phyloP scores from a whole-genome alignment of 495 filamentous ascomycete species.

The Penicillium herquei region DNA sequence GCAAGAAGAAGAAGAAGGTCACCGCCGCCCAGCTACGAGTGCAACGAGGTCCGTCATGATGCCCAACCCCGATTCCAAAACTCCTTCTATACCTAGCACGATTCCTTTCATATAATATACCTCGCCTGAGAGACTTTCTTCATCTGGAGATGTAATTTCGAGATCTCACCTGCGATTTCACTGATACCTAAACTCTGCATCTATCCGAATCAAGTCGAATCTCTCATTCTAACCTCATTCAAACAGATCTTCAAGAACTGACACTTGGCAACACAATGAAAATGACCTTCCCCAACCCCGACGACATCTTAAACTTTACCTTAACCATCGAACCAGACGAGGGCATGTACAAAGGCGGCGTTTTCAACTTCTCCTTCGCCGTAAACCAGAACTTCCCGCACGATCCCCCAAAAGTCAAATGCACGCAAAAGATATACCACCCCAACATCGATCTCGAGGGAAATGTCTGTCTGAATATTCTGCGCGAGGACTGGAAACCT shows the following conservation, averaged over 20 bases:
- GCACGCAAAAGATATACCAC: slow-evolving; percentile 97
- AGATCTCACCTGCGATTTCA: background rate
- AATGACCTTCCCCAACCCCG: slow-evolving; percentile 87
- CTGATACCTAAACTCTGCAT: background rate
- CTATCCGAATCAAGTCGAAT: background rate
- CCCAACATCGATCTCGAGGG: slow-evolving; percentile 98
- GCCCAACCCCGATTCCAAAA: background rate
- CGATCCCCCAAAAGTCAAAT: slow-evolving; percentile 97
- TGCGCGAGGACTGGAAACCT: slow-evolving; percentile 98
- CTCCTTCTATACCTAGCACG: background rate
- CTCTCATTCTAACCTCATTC: background rate
- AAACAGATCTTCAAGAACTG: slow-evolving; percentile 84
- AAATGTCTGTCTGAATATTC: slow-evolving; percentile 95
- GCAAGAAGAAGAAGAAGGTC: slow-evolving; percentile 94
- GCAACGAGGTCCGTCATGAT: slow-evolving; percentile 71
- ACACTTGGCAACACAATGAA: slow-evolving; percentile 89
- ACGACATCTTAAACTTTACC: slow-evolving; percentile 95
- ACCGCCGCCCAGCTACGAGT: slow-evolving; percentile 93
- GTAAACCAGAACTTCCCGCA: slow-evolving; percentile 96
- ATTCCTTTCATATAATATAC: background rate
- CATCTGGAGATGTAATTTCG: too few species aligned
- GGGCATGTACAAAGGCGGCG: slow-evolving; percentile 92
- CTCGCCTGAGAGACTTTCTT: too few species aligned
- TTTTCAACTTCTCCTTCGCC: slow-evolving; percentile 85
- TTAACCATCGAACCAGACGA: slow-evolving; percentile 94